These are phyloP conservation scores for Scheffersomyces quercinus DNA, from an alignment of 1,139 yeast genomes.

Conservation along the genomic window DNA sequence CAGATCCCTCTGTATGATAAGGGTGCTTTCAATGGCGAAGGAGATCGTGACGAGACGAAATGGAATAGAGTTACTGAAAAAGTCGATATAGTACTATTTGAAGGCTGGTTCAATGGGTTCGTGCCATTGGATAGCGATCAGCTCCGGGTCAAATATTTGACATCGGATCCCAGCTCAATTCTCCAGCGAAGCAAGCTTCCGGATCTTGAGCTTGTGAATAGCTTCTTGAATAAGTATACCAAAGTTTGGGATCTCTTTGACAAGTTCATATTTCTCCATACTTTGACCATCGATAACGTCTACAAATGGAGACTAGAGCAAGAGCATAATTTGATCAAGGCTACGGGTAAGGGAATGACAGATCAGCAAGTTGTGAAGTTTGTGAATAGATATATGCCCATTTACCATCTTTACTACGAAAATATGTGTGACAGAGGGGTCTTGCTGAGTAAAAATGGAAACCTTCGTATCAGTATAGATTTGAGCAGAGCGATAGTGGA, in stretches of 20 bases:
- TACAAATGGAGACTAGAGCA: constrained; percentile 84
- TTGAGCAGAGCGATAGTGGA: neutral
- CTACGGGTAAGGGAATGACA: constrained; percentile 74
- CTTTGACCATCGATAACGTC: constrained; percentile 61
- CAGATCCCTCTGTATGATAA: constrained; percentile 78
- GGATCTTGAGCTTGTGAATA: constrained; percentile 48
- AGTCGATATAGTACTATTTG: constrained; percentile 70
- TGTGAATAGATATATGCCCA: constrained; percentile 85
- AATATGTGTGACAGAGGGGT: constrained; percentile 29
- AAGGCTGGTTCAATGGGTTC: constrained; percentile 96
- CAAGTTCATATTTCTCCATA: constrained; percentile 60
- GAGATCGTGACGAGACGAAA: constrained; percentile 57
- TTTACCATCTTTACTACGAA: constrained; percentile 68
- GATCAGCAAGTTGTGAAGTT: constrained; percentile 66
- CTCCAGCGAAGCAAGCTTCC: constrained; percentile 25
- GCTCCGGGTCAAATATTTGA: constrained; percentile 22
- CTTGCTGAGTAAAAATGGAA: neutral
- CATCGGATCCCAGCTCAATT: constrained; percentile 16
- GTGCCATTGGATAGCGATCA: constrained; percentile 34
- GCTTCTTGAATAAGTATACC: constrained; percentile 48
- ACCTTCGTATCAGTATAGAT: neutral
- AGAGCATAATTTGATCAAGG: constrained; percentile 63
- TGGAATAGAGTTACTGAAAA: constrained; percentile 41
- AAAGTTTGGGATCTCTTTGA: constrained; percentile 61
- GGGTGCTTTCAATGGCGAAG: constrained; percentile 68